A percentile compares a stretch with the other conserved stretches of the same genome.
phyloP scores from a whole-genome alignment of 345 rosid species.

The Melaleuca alternifolia region DNA sequence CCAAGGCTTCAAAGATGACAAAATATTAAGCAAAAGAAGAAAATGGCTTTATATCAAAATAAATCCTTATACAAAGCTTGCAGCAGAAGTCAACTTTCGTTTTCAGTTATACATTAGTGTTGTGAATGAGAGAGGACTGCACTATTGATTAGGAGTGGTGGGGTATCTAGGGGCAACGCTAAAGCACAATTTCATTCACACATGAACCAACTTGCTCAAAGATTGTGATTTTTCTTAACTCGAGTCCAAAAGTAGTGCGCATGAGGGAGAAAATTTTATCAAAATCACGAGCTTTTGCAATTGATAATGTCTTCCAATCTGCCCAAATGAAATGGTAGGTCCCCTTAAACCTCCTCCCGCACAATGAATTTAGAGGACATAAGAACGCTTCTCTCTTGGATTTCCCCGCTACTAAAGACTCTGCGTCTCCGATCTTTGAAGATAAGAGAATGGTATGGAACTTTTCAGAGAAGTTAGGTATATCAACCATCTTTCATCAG shows the following conservation, averaged over 20 bases:
- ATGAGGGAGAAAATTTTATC: background rate
- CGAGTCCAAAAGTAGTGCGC: background rate
- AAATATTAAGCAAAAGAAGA: background rate
- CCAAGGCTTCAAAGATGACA: background rate
- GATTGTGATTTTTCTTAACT: background rate
- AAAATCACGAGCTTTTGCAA: background rate
- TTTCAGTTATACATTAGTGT: background rate
- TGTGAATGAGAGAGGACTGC: background rate
- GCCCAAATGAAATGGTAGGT: constrained; percentile 10
- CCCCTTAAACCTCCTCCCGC: constrained; percentile 8
- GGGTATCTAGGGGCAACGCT: background rate
- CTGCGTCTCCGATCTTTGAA: background rate
- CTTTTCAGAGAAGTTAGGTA: background rate
- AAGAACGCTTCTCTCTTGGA: background rate
- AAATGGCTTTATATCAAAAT: background rate
- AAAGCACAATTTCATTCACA: background rate
- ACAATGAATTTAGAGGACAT: constrained; percentile 1
- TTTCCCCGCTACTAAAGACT: background rate
- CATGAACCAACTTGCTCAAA: background rate
- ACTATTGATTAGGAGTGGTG: background rate
- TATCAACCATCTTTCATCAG: background rate
- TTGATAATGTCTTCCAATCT: constrained; percentile 1
- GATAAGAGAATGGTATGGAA: background rate
- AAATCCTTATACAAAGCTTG: background rate
- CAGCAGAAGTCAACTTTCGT: background rate